Evolutionary conservation across 805 yeast genomes (phyloP).

Genomic region (Myxozyma neotropica): DNA sequence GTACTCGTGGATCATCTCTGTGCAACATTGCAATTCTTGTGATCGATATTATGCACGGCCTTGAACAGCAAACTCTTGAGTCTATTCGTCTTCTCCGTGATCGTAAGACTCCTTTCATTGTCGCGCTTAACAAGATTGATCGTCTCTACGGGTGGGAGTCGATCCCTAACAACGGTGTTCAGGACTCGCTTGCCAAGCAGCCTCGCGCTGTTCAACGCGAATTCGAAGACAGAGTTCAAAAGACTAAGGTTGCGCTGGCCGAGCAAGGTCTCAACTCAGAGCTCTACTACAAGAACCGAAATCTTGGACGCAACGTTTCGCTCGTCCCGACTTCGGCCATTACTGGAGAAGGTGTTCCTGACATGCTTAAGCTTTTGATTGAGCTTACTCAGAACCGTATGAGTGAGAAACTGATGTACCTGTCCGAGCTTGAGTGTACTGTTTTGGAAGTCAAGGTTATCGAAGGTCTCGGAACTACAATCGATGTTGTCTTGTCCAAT

Average conservation of each 20-base stretch:
- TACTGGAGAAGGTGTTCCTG: slow-evolving; percentile 99
- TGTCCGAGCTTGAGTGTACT: slow-evolving; percentile 93
- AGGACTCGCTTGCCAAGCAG: slow-evolving; percentile 88
- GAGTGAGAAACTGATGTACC: slow-evolving; percentile 97
- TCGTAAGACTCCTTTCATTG: slow-evolving; percentile 96
- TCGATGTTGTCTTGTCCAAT: slow-evolving; percentile 95
- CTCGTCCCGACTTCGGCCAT: slow-evolving; percentile 98
- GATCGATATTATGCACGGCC: slow-evolving; percentile 98
- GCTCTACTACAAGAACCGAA: slow-evolving; percentile 91
- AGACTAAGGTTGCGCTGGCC: slow-evolving; percentile 84
- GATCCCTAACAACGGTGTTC: slow-evolving; percentile 89
- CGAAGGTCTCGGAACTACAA: slow-evolving; percentile 98
- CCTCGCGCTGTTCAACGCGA: slow-evolving; percentile 83
- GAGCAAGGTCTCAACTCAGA: slow-evolving; percentile 99
- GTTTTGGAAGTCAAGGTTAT: slow-evolving; percentile 95
- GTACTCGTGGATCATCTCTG: slow-evolving; percentile 97
- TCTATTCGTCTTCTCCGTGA: slow-evolving; percentile 89
- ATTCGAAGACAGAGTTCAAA: slow-evolving; percentile 82
- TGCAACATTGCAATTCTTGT: slow-evolving; percentile 99
- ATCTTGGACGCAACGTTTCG: slow-evolving; percentile 89
- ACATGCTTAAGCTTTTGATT: slow-evolving; percentile 89
- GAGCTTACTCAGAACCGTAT: slow-evolving; percentile 97
- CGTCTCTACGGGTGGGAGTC: slow-evolving; percentile 94
- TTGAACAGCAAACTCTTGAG: slow-evolving; percentile 96
- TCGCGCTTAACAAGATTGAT: slow-evolving; percentile 96